Base-by-base conservation (phyloP, 768 basidiomycete genomes). In the Lactarius hengduanensis region DNA sequence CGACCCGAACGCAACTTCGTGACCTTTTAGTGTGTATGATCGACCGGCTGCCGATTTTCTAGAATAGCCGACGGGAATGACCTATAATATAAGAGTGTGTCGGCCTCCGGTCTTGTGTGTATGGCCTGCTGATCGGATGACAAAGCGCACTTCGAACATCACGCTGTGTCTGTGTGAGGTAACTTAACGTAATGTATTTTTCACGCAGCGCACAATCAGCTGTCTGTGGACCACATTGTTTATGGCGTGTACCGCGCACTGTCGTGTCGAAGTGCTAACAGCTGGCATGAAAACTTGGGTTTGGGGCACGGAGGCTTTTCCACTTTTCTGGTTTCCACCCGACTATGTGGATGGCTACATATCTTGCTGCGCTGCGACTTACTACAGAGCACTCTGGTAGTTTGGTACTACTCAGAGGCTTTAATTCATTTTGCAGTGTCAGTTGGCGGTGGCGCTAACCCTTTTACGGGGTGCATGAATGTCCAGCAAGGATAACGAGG, bases 141-240 rank as follows among this genome's bases (percentile, higher is more conserved):
- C 40, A 53, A 41, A 41, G 59, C 57, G 40, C 40, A 38, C 63
- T 16, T 34, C 34, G 20, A 28, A 54, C 20, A 22, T 59, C 64
- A 65, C 64, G 40, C 55, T 40, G 38, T 64, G 40, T 55, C 55
- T 62, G 1, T 40, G 28, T 60, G 64, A 65, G 50, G 64, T 59
- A 59, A 65, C 26, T 59, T 22, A 59, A 65, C 40, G 64, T 59
- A 55, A 65, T 20, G 58, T 18, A 59, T 16, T 32, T 59, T 64
- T 64, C 58, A 58, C 58, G 47, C n/a, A 26, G 22, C 38, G 28
- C 30, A 30, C 18, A 16, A 57, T 53, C 28, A 54, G 47, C 18
- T n/a, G 18, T n/a, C 41, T 36, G 28, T 22, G 50, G 50, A 18
- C 26, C 40, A 38, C 57, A 40, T 59, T 41, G n/a, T 40, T 26